A percentile compares a stretch with the other conserved stretches of the same genome.
Conservation (phyloP, 164 flowering plant species). For the Pachysandra terminalis region DNA sequence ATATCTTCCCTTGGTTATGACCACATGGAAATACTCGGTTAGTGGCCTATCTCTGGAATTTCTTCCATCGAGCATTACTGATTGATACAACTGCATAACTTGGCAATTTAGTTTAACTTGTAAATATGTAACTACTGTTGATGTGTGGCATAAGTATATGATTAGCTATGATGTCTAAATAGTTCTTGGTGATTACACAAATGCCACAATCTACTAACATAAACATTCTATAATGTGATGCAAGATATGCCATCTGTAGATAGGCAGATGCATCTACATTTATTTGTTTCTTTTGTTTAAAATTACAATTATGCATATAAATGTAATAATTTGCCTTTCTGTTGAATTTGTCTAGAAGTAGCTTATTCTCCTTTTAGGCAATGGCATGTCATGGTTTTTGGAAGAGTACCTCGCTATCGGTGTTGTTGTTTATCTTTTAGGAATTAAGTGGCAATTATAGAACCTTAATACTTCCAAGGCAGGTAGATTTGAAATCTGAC, state of each 20-base stretch:
- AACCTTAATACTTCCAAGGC: not conserved
- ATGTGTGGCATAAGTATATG: not conserved
- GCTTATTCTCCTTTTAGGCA: too few relatives aligned
- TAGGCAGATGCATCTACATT: too few relatives aligned
- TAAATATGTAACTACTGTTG: not conserved
- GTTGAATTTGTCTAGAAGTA: too few relatives aligned
- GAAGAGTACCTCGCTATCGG: too few relatives aligned
- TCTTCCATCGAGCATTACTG: not conserved
- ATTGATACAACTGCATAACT: not conserved
- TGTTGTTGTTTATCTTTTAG: not conserved
- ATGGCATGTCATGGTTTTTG: too few relatives aligned
- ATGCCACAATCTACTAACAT: not conserved
- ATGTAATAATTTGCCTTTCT: too few relatives aligned
- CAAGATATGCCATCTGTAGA: too few relatives aligned
- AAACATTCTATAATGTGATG: not conserved
- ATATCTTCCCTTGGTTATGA: conserved; percentile 95
- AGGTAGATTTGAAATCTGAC: too few relatives aligned
- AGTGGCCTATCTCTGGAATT: conserved; percentile 28
- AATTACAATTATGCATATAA: too few relatives aligned
- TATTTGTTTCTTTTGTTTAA: too few relatives aligned
- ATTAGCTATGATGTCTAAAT: not conserved
- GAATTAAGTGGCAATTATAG: not conserved
- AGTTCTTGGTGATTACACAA: not conserved
- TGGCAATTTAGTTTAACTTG: not conserved
- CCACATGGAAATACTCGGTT: conserved; percentile 99